Evolutionary conservation across 257 asterid genomes (phyloP).

Genomic region (Thymus quinquecostatus): DNA sequence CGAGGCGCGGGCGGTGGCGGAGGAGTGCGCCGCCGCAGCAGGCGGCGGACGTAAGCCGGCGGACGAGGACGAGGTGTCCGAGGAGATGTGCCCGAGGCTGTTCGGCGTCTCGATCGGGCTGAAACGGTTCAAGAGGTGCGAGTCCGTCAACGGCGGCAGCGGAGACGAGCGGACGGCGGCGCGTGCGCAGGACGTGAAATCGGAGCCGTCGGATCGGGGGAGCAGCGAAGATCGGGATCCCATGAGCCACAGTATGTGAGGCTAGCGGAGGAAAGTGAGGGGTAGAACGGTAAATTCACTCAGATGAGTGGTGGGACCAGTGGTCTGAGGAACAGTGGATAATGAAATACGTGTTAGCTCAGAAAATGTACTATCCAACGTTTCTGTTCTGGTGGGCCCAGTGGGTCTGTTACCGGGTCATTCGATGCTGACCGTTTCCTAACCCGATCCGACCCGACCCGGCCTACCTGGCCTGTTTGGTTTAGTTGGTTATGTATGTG

Average conservation of each 20-base stretch:
- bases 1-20: conserved; percentile 35
- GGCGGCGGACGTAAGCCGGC: conserved; percentile 25
- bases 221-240: conserved; percentile 35
- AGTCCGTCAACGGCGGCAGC: conserved; percentile 18
- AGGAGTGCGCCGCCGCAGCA: conserved; percentile 24
- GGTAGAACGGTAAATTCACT: too few species aligned
- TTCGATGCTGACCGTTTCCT: not conserved
- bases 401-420: not conserved
- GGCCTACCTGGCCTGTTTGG: not conserved
- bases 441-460: not conserved
- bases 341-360: conserved; percentile 26
- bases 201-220: conserved; percentile 54
- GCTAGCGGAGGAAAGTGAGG: not conserved
- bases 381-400: conserved; percentile 27
- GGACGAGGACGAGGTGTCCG: conserved; percentile 20
- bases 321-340: not conserved
- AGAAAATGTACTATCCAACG: not conserved
- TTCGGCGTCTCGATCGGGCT: conserved; percentile 68
- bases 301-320: not conserved
- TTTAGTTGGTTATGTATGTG: too few species aligned
- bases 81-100: conserved; percentile 47
- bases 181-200: conserved; percentile 40
- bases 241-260: not conserved
- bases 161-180: conserved; percentile 22
- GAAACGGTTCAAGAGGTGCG: conserved; percentile 50